Evolutionary conservation across 306 rosid genomes (phyloP), one percentile per base, ranked within the genome.

Genomic region (Casuarina cunninghamiana): DNA sequence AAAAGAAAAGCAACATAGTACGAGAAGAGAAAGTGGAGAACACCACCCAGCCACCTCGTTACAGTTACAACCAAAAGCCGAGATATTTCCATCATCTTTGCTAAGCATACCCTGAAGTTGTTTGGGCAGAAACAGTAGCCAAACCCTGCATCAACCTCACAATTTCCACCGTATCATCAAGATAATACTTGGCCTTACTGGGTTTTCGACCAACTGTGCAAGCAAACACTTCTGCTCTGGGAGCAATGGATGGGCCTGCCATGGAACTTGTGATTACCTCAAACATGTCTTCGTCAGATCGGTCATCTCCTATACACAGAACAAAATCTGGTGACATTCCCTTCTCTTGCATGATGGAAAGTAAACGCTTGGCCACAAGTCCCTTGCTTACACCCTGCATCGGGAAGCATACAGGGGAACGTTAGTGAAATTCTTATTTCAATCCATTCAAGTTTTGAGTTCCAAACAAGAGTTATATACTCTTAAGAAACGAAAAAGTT

Each of bases 261-360:
- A 79, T 72, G 60, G 91, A 85, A 77, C 83, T 84, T 3, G 79
- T 39, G 76, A 91, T 87, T 73, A 83, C 91, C 90, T 91, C 92
- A 32, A 91, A 91, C 96, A 91, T 91, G 85, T 88, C 96, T 87
- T 91, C 96, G 16, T 91, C 96, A 0, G 96, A 91, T 79, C 93
- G 76, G 53, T 91, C 96, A 79, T 91, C 96, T 48, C 93, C 96
- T 51, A 88, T 85, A 76, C 96, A 91, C 66, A 89, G 82, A 71
- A 91, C 90, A 44, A 91, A 91, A 74, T 91, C 96, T 1, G 91
- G 91, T 1, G 85, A 41, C 80, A 78, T 80, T 43, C 53, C 90
- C 83, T 71, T 80, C n/a, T 77, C 90, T 69, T 80, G 87, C 93
- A 91, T 88, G 37, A 82, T 73, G 16, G 88, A 87, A 55, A 87